A percentile compares a stretch with the other conserved stretches of the same genome.
Evolutionary conservation across 257 asterid genomes (phyloP).

Genomic region (Solanum neorickii): DNA sequence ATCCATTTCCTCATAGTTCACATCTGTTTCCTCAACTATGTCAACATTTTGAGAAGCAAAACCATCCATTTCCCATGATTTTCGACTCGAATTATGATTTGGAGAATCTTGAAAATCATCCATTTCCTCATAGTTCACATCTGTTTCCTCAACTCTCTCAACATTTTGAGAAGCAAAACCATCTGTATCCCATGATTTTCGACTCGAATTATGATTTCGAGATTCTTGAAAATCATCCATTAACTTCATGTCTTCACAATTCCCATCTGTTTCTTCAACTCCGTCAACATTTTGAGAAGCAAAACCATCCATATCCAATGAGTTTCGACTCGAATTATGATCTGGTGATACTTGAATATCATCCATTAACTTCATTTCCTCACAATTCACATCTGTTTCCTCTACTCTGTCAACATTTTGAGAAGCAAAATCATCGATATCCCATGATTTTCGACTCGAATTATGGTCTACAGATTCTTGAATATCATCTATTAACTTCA

Average conservation of each 20-base stretch:
- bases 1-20: neutral
- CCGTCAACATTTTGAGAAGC: neutral
- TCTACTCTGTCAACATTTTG: neutral
- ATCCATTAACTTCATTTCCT: neutral
- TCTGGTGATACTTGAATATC: neutral
- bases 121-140: neutral
- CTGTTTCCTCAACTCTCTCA: neutral
- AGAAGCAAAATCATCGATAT: constrained; percentile 1
- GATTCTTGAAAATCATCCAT: neutral
- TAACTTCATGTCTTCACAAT: neutral
- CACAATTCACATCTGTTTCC: neutral
- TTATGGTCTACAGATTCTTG: neutral
- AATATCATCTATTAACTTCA: neutral
- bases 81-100: neutral
- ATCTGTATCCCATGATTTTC: constrained; percentile 17
- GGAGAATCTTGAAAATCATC: neutral
- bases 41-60: neutral
- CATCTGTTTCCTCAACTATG: neutral
- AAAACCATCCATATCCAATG: constrained; percentile 13
- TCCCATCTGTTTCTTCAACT: neutral
- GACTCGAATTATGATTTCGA: neutral
- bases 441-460: constrained; percentile 10
- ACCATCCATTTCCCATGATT: constrained; percentile 15
- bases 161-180: neutral
- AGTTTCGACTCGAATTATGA: neutral